Base-by-base conservation (phyloP, 208 protist genomes). In the Acanthamoeba healyi region DNA sequence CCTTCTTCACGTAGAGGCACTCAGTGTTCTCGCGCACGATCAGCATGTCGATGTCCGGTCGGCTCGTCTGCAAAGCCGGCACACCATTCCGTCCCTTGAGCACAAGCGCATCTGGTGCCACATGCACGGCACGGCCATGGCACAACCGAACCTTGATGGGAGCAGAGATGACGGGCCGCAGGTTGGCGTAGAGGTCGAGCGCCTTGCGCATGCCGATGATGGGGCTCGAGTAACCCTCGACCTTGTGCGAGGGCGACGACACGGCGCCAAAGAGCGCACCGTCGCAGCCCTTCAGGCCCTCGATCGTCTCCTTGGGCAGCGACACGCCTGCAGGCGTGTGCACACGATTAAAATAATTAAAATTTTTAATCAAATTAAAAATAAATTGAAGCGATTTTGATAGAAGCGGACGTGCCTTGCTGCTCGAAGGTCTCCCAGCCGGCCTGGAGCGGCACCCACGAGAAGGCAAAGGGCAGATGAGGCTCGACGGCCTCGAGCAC, bases 11-110 rank as follows among this genome's bases (percentile, higher is more conserved):
- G 70, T 96, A 96, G 1, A 96, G 93, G 87, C 95, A 96, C 54
- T 96, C 95, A 29, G 95, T 96, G 72, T 96, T 96, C 67, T 96
- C 95, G 15, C 95, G 91, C 34, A 96, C 58, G 91, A 96, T 96
- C 26, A 96, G 58, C 34, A 87, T 77, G 56, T 96, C 92, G 36
- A 96, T 86, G 22, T 56, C 94, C 32, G 61, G 63, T 22, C 29
- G 38, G 74, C 74, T 84, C 42, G 44, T 56, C 74, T 84, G 74
- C 74, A n/a, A n/a, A n/a, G n/a, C 22, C 54, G 22, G 22, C 15
- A 26, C 22, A 22, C 15, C 12, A 61, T 61, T 61, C 54, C 54
- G 15, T 22, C 12, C 54, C 15, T 22, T 22, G 22, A n/a, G n/a
- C n/a, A n/a, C n/a, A n/a, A n/a, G n/a, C n/a, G n/a, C n/a, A n/a